phyloP scores from a whole-genome alignment of 306 rosid genomes.

The Abrus pulchellus region DNA sequence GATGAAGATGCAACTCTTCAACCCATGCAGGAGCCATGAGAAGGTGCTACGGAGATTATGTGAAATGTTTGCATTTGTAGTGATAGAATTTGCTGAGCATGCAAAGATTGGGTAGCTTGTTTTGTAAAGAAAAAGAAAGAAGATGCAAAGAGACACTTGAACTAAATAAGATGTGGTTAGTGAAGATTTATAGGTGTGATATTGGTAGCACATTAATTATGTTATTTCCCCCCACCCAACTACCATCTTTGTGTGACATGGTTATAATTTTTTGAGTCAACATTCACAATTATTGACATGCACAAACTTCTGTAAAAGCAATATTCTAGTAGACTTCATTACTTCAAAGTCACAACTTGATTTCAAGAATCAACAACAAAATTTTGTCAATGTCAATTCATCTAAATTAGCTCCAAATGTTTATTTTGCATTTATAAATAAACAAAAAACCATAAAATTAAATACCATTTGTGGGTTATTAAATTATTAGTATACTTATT shows the following conservation, averaged over 20 bases:
- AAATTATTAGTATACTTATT: too few relatives aligned
- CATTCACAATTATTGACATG: neutral
- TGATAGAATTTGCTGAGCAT: slow-evolving; percentile 49
- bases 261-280: neutral
- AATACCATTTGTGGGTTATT: too few relatives aligned
- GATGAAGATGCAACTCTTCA: slow-evolving; percentile 81
- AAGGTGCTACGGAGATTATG: slow-evolving; percentile 44
- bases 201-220: slow-evolving; percentile 48
- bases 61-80: slow-evolving; percentile 70
- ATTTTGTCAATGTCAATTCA: neutral
- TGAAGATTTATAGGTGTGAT: slow-evolving; percentile 58
- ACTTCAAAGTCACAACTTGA: neutral
- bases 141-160: slow-evolving; percentile 72
- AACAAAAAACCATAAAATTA: slow-evolving; percentile 50
- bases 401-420: slow-evolving; percentile 21
- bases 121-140: slow-evolving; percentile 34
- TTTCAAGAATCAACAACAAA: neutral
- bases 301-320: neutral
- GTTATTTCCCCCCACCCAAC: slow-evolving; percentile 2
- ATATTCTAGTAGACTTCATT: slow-evolving; percentile 2
- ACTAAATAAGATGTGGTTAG: slow-evolving; percentile 45
- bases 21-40: slow-evolving; percentile 83
- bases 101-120: slow-evolving; percentile 62
- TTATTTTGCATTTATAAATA: slow-evolving; percentile 55
- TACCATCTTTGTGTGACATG: slow-evolving; percentile 50